Conservation (phyloP, 2,329 filamentous ascomycete genomes). For the Aspergillus uvarum region DNA sequence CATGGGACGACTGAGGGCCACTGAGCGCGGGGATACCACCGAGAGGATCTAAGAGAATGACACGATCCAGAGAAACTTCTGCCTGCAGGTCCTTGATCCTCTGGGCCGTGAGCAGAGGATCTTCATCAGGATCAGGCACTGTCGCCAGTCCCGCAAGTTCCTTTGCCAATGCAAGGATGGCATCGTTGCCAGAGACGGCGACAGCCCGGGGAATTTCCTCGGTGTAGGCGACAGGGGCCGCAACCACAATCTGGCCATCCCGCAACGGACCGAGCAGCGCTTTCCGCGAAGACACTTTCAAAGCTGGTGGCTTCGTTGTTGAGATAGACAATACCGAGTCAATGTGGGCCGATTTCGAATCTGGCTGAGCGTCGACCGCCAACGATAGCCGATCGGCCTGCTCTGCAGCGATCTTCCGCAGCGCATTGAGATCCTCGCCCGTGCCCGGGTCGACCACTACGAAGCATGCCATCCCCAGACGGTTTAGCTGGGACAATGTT, state of each 20-base stretch:
- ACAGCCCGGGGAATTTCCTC: slow-evolving; percentile 50
- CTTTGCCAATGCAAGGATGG: slow-evolving; percentile 72
- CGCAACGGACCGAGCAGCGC: slow-evolving; percentile 65
- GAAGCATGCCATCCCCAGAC: slow-evolving; percentile 77
- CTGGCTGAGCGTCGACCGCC: slow-evolving; percentile 69
- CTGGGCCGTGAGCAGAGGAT: slow-evolving; percentile 41
- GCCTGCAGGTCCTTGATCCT: slow-evolving; percentile 46
- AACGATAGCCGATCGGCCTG: slow-evolving; percentile 73
- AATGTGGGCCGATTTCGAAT: slow-evolving; percentile 67
- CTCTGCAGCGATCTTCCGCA: slow-evolving; percentile 52
- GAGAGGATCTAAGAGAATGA: slow-evolving; percentile 84
- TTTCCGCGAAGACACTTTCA: slow-evolving; percentile 44
- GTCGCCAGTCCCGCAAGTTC: slow-evolving; percentile 70
- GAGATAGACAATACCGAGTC: slow-evolving; percentile 54
- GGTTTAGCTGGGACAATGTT: slow-evolving; percentile 79
- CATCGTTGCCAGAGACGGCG: slow-evolving; percentile 58
- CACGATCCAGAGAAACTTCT: slow-evolving; percentile 69
- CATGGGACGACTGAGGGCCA: slow-evolving; percentile 63
- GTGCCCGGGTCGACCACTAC: slow-evolving; percentile 74
- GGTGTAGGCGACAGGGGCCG: slow-evolving; percentile 65
- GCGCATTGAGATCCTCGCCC: slow-evolving; percentile 37
- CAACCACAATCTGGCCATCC: slow-evolving; percentile 68
- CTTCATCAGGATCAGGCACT: slow-evolving; percentile 43
- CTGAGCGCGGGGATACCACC: slow-evolving; percentile 75
- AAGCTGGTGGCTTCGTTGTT: slow-evolving; percentile 34